Percentiles rank a stretch among this genome's conserved stretches.
Evolutionary conservation across 164 flowering plant genomes (phyloP).

Genomic region (Saururus chinensis): DNA sequence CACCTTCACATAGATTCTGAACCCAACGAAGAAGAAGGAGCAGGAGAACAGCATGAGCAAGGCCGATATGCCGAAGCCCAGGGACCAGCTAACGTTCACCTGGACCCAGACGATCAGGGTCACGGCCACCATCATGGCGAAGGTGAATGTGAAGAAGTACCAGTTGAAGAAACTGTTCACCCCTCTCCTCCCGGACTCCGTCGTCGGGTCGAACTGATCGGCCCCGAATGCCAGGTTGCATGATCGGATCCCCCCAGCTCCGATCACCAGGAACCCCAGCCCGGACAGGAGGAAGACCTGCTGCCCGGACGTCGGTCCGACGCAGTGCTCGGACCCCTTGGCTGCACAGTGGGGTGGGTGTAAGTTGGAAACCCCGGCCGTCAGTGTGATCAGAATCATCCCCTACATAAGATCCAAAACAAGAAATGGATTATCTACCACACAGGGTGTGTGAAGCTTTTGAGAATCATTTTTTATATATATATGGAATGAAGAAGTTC

Average conservation of each 20-base stretch:
- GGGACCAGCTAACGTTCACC: constrained; percentile 58
- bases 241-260: constrained; percentile 69
- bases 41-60: constrained; percentile 54
- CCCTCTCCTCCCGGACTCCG: constrained; percentile 64
- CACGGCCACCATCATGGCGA: constrained; percentile 61
- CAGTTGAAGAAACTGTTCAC: constrained; percentile 89
- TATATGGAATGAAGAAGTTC: no score
- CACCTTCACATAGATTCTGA: constrained; percentile 51
- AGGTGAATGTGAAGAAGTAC: constrained; percentile 83
- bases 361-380: constrained; percentile 54
- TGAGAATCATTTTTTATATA: no score
- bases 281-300: constrained; percentile 41
- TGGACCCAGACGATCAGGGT: constrained; percentile 78
- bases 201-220: constrained; percentile 75
- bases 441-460: no score
- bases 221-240: constrained; percentile 90
- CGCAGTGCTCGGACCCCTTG: constrained; percentile 20
- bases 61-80: constrained; percentile 61
- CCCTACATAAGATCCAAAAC: constrained; percentile 30
- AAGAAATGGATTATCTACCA: not conserved
- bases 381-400: constrained; percentile 43
- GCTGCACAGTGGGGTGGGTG: constrained; percentile 56
- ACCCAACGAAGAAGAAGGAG: constrained; percentile 46
- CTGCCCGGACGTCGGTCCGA: constrained; percentile 53
- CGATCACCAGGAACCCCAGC: constrained; percentile 44